phyloP scores from a whole-genome alignment of 202 grass and related monocot species.

The Musa balbisiana region DNA sequence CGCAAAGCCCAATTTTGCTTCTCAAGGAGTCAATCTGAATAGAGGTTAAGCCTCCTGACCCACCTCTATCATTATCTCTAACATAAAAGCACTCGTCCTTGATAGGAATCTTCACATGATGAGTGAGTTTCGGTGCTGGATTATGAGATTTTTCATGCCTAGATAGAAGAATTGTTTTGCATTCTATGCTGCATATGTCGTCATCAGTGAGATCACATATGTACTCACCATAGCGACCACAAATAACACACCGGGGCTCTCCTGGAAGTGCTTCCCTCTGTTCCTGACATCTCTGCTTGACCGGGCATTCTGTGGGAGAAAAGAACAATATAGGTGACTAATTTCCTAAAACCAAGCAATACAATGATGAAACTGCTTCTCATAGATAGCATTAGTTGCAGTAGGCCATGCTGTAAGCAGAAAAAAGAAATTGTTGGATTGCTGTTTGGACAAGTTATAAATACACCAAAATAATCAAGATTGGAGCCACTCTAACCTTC shows the following conservation, averaged over 20 bases:
- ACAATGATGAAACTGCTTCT: background rate
- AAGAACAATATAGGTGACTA: background rate
- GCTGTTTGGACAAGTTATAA: too few species aligned
- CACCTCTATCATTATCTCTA: conserved; percentile 21
- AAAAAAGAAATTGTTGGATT: background rate
- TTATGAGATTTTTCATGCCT: conserved; percentile 20
- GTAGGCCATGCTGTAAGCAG: background rate
- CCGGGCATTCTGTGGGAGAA: conserved; percentile 23
- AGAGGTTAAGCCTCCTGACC: conserved; percentile 19
- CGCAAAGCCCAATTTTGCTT: conserved; percentile 54
- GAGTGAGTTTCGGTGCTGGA: conserved; percentile 28
- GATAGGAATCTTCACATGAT: conserved; percentile 20
- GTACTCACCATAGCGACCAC: conserved; percentile 77
- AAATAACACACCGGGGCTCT: conserved; percentile 50
- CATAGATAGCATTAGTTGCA: background rate
- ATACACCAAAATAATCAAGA: too few species aligned
- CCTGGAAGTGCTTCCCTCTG: conserved; percentile 38
- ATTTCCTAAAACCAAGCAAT: background rate
- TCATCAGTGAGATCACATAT: conserved; percentile 56
- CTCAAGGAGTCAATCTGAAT: conserved; percentile 37
- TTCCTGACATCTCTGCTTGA: conserved; percentile 44
- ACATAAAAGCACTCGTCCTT: conserved; percentile 53
- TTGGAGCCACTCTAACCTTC: too few species aligned
- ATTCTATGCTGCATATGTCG: conserved; percentile 48
- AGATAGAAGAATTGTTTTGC: conserved; percentile 33